Base-by-base conservation (phyloP, 192 early-diverging fungal species). In the Entophlyctis luteolus region DNA sequence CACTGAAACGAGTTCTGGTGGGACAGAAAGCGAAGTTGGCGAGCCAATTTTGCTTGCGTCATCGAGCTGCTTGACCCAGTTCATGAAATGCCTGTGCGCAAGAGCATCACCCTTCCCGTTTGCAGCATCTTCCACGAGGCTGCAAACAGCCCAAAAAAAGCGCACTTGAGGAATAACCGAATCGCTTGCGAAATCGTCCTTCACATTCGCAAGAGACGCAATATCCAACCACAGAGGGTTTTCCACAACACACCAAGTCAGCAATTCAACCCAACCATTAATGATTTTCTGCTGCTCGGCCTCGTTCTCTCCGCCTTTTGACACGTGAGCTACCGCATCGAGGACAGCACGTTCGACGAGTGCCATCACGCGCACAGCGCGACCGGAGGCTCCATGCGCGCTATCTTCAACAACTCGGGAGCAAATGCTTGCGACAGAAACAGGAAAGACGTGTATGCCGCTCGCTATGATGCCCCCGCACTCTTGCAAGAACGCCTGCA, bases 71-170 rank as follows among this genome's bases (percentile, higher is more conserved):
- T 33, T 4, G 8, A 33, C 54, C 54, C 54, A 55, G 10, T 14
- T 31, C 10, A 14, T 34, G 28, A 55, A 55, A n/a, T 22, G 54
- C 10, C 4, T 55, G 54, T 27, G 32, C 28, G 27, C 23, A 16
- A 28, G 49, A 16, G 22, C 1, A 0, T 20, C n/a, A n/a, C n/a
- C n/a, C n/a, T n/a, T 52, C 20, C 10, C 22, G 22, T 52, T 52
- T 10, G 32, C 18, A n/a, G 67, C 39, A 27, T 68, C 67, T 33
- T 68, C 46, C 28, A 68, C 39, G 12, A 68, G 27, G 23, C 42
- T 34, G 14, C 33, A 54, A 46, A 57, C 45, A 5, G 55, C 56
- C 55, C 56, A 68, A 33, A 59, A 68, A 47, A 68, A 68, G 16
- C 45, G 16, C 6, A 59, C 45, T 27, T 58, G 32, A 2, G 45